These are phyloP conservation scores for Botrytis byssoidea DNA, from an alignment of 2,329 filamentous ascomycete species.

Conservation along the genomic window DNA sequence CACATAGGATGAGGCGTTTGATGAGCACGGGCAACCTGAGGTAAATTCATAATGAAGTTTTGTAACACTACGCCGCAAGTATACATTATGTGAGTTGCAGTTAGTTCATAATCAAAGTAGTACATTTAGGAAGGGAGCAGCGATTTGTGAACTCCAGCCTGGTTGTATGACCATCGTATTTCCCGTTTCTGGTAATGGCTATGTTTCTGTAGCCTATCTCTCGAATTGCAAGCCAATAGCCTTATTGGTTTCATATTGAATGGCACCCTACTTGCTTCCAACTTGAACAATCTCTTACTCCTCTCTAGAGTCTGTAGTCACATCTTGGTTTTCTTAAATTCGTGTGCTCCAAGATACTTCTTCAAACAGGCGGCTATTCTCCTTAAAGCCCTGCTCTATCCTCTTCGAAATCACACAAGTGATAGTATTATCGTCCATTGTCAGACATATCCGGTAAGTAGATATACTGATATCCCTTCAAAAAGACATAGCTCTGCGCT, in stretches of 20 bases:
- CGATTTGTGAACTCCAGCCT: neutral
- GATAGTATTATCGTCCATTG: neutral
- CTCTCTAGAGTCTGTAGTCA: neutral
- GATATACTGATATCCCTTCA: neutral
- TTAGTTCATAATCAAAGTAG: neutral
- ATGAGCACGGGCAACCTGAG: neutral
- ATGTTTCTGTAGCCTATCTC: neutral
- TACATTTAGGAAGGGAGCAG: neutral
- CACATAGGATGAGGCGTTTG: neutral
- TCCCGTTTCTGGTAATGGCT: neutral
- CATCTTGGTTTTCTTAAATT: neutral
- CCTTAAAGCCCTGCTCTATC: neutral
- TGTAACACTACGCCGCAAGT: neutral
- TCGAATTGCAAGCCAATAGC: neutral
- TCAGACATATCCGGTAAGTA: neutral
- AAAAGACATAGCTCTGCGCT: neutral
- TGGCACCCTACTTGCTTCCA: neutral
- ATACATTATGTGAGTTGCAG: neutral
- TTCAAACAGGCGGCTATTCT: neutral
- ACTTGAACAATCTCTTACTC: neutral
- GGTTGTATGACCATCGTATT: neutral
- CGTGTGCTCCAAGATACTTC: neutral
- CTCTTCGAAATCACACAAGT: neutral
- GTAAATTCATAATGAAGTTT: neutral
- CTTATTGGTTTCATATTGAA: neutral